phyloP scores from a whole-genome alignment of 2,329 filamentous ascomycete genomes.

The Diaporthe destruens region DNA sequence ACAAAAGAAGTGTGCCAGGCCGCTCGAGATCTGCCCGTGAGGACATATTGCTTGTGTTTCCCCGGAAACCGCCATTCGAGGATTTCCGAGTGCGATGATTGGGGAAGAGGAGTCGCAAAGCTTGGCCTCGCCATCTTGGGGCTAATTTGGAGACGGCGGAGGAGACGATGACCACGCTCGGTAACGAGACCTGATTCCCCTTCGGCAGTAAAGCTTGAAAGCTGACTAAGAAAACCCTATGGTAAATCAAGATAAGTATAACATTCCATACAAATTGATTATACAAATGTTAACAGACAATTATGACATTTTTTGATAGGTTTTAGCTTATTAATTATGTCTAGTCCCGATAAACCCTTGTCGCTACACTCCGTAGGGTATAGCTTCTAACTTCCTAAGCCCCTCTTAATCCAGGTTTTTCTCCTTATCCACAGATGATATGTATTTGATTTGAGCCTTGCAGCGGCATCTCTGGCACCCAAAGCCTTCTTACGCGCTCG shows the following conservation, averaged over 20 bases:
- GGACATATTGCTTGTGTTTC: slow-evolving; percentile 56
- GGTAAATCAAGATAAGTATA: too few species aligned
- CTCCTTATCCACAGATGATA: background rate
- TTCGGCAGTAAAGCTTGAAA: background rate
- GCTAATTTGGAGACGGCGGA: background rate
- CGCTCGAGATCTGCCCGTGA: slow-evolving; percentile 62
- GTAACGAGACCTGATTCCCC: background rate
- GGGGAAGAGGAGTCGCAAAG: slow-evolving; percentile 60
- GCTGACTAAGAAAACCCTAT: too few species aligned
- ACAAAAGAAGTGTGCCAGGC: slow-evolving; percentile 66
- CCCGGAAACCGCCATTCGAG: slow-evolving; percentile 61
- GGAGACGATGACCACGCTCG: background rate
- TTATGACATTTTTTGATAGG: background rate
- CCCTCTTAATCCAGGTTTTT: background rate
- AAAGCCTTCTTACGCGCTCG: background rate
- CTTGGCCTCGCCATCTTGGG: slow-evolving; percentile 36
- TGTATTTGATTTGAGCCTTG: background rate
- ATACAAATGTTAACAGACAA: too few species aligned
- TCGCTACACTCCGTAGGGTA: background rate
- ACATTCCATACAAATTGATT: background rate
- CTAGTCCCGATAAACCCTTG: background rate
- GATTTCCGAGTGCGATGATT: slow-evolving; percentile 58
- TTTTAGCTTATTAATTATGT: background rate
- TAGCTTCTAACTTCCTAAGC: background rate
- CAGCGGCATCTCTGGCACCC: background rate